phyloP scores from a whole-genome alignment of 2,329 filamentous ascomycete species.

The Eutypa lata region DNA sequence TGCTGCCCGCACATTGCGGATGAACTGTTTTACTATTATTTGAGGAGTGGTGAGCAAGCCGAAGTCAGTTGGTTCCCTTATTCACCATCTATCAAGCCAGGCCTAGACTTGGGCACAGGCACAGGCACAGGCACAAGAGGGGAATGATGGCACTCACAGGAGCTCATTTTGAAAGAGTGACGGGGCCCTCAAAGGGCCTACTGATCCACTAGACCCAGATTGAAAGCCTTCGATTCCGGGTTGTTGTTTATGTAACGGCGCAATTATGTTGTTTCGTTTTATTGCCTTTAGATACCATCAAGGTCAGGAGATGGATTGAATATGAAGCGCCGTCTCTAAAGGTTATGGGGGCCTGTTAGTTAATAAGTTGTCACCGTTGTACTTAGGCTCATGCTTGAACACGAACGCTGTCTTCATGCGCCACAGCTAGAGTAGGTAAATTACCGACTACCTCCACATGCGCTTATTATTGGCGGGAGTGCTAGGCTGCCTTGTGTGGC shows the following conservation, averaged over 20 bases:
- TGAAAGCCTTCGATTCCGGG: background rate
- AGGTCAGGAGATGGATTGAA: no score
- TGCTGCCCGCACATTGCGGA: conserved; percentile 95
- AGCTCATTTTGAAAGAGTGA: conserved; percentile 27
- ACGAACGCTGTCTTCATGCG: no score
- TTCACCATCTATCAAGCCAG: background rate
- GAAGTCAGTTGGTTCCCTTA: background rate
- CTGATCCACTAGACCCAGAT: conserved; percentile 13
- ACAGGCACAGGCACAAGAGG: conserved; percentile 3
- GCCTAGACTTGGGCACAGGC: background rate
- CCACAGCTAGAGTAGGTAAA: no score
- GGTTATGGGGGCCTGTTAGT: no score
- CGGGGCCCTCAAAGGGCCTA: conserved; percentile 27
- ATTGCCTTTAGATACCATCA: background rate
- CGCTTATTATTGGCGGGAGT: no score
- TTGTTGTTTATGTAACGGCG: background rate
- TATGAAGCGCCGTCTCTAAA: background rate
- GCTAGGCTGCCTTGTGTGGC: no score
- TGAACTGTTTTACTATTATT: conserved; percentile 91
- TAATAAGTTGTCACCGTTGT: background rate
- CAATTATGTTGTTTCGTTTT: background rate
- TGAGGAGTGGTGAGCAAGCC: conserved; percentile 1
- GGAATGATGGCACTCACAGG: conserved; percentile 20
- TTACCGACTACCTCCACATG: no score
- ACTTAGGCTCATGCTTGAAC: no score